Evolutionary conservation across 352 stramenopile genomes (phyloP).

Genomic region (Globisporangium barbulae): DNA sequence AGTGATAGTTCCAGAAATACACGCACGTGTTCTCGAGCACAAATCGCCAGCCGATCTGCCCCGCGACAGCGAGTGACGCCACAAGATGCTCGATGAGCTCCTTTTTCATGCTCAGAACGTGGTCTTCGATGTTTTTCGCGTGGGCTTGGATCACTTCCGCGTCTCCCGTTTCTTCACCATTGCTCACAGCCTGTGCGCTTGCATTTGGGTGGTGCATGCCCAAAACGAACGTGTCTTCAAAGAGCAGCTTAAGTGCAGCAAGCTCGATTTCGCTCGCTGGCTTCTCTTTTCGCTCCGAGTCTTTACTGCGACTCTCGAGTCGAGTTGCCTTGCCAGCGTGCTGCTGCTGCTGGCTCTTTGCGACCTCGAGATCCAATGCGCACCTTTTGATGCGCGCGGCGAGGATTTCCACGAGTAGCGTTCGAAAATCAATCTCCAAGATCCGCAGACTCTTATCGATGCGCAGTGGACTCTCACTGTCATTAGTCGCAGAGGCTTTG

Average conservation of each 20-base stretch:
- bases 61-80: constrained; percentile 27
- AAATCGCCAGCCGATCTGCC: constrained; percentile 51
- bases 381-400: constrained; percentile 34
- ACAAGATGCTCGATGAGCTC: constrained; percentile 42
- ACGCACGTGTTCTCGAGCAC: constrained; percentile 81
- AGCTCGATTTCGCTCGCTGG: constrained; percentile 19
- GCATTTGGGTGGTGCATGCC: constrained; percentile 25
- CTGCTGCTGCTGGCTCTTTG: constrained; percentile 9
- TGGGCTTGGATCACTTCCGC: constrained; percentile 7
- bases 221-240: constrained; percentile 29
- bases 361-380: constrained; percentile 14
- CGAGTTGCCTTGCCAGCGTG: neutral
- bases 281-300: neutral
- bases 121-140: constrained; percentile 13
- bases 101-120: constrained; percentile 37
- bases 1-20: constrained; percentile 92
- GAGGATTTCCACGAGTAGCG: constrained; percentile 49
- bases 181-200: neutral
- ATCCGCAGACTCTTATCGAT: constrained; percentile 49
- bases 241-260: constrained; percentile 18
- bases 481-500: constrained; percentile 7
- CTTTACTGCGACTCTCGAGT: neutral
- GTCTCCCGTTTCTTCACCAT: neutral
- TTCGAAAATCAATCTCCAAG: constrained; percentile 49
- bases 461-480: constrained; percentile 11